Conservation (phyloP, 2,329 filamentous ascomycete species). For the Colletotrichum chlorophyti region DNA sequence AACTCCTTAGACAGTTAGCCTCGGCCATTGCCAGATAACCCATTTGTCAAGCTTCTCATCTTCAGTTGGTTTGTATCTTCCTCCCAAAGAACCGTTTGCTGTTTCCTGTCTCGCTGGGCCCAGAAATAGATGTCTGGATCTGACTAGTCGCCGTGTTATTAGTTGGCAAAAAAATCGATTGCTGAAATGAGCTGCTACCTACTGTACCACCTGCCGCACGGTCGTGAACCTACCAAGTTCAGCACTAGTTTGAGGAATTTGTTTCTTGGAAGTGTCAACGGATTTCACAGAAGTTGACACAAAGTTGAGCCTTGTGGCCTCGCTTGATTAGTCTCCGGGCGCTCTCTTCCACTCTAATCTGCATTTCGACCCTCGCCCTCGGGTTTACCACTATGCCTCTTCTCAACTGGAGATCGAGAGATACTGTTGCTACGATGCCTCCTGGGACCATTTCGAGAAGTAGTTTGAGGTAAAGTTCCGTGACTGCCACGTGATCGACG, state of each 20-base stretch:
- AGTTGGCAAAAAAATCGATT: neutral
- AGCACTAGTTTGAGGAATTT: neutral
- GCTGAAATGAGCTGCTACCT: neutral
- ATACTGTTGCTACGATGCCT: neutral
- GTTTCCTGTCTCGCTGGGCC: neutral
- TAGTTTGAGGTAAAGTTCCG: conserved; percentile 28
- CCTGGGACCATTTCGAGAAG: neutral
- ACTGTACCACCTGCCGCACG: too few species aligned
- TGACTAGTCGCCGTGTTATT: neutral
- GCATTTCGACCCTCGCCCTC: neutral
- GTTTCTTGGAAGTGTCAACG: neutral
- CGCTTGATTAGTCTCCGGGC: neutral
- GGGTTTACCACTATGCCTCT: neutral
- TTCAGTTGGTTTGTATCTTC: conserved; percentile 32
- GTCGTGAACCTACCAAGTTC: neutral
- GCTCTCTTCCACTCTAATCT: neutral
- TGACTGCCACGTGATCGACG: conserved; percentile 32
- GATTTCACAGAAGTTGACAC: conserved; percentile 60
- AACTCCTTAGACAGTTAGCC: conserved; percentile 40
- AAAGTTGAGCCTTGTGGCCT: conserved; percentile 52
- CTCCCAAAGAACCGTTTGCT: neutral
- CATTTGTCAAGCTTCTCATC: conserved; percentile 41
- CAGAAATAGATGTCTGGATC: neutral
- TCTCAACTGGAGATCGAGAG: neutral
- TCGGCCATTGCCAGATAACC: conserved; percentile 32